Evolutionary conservation across 495 filamentous ascomycete species (phyloP), one percentile per base, ranked within the genome.

Genomic region (Geoglossum glabrum): DNA sequence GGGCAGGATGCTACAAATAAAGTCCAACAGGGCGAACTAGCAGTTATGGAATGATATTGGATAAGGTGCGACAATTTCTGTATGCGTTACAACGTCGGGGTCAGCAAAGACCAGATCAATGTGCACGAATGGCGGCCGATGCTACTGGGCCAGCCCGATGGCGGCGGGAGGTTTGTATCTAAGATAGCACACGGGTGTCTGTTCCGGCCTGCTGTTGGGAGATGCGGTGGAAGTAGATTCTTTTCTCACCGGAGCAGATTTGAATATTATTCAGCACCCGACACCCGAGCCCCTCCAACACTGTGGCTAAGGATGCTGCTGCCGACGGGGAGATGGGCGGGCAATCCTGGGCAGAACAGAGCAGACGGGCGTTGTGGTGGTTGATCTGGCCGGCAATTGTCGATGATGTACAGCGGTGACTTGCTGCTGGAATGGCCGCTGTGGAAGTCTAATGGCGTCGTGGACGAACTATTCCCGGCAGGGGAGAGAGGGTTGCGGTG

Each of bases 221-320:
- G 40, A 45, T 45, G 40, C n/a, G 40, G 40, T 45, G 23, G n/a
- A n/a, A n/a, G 25, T 13, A 31, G 23, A 31, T 52, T 28, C 23
- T 13, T 45, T 52, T 21, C 49, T 52, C 49, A 31, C 49, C 49
- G 19, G 49, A 27, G 30, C 15, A 27, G 49, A 52, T 52, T 45
- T 21, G 40, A 5, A 45, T 52, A 52, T 52, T 52, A 52, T 52
- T 52, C 49, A 52, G 49, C 49, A 52, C 23, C 49, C 49, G 49
- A 52, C 49, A 52, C 11, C 49, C 25, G 28, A 52, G 49, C 49
- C 49, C 49, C 25, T 52, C 49, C 30, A 31, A 17, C 25, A 52
- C 23, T 15, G 5, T 40, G 36, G 10, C 36, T 40, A 2, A 15
- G 36, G 19, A 28, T 50, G 21, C 26, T 25, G 26, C 7, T 6